These are phyloP conservation scores for Pisolithus orientalis DNA, from an alignment of 768 basidiomycete genomes.

Conservation along the genomic window DNA sequence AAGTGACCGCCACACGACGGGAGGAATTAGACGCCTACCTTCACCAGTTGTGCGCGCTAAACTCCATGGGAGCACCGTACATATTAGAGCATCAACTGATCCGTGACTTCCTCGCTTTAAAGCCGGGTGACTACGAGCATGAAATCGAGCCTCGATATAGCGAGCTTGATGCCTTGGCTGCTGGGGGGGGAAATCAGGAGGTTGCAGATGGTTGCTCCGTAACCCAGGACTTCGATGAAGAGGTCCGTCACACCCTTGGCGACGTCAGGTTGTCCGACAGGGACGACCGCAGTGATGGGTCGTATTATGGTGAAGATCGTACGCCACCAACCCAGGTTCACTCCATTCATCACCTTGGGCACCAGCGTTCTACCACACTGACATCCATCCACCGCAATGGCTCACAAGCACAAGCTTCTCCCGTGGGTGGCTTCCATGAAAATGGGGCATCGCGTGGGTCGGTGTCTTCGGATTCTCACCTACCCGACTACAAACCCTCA, in stretches of 20 bases:
- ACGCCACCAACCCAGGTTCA: slow-evolving; percentile 33
- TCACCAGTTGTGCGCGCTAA: slow-evolving; percentile 69
- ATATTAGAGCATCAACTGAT: slow-evolving; percentile 78
- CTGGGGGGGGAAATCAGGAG: slow-evolving; percentile 28
- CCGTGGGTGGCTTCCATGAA: slow-evolving; percentile 14
- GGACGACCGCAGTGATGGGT: slow-evolving; percentile 51
- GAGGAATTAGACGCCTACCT: slow-evolving; percentile 88
- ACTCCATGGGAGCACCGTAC: slow-evolving; percentile 60
- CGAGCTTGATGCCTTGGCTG: slow-evolving; percentile 53
- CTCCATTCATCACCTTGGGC: slow-evolving; percentile 24
- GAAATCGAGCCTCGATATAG: slow-evolving; percentile 53
- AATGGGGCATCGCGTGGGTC: slow-evolving; percentile 28
- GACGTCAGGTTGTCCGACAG: slow-evolving; percentile 41
- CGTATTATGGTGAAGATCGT: slow-evolving; percentile 56
- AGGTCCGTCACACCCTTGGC: slow-evolving; percentile 46
- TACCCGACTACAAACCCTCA: slow-evolving; percentile 27
- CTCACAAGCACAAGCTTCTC: slow-evolving; percentile 32
- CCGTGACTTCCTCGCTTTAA: slow-evolving; percentile 75
- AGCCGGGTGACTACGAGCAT: slow-evolving; percentile 80
- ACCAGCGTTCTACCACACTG: slow-evolving; percentile 45
- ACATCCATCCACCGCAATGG: slow-evolving; percentile 34
- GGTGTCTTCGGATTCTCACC: slow-evolving; percentile 18
- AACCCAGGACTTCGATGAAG: slow-evolving; percentile 32
- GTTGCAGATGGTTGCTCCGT: slow-evolving; percentile 25
- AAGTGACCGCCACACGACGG: slow-evolving; percentile 72